A percentile compares a stretch with the other conserved stretches of the same genome.
These are phyloP conservation scores for Suillus spraguei DNA, from an alignment of 768 basidiomycete species.

Conservation along the genomic window DNA sequence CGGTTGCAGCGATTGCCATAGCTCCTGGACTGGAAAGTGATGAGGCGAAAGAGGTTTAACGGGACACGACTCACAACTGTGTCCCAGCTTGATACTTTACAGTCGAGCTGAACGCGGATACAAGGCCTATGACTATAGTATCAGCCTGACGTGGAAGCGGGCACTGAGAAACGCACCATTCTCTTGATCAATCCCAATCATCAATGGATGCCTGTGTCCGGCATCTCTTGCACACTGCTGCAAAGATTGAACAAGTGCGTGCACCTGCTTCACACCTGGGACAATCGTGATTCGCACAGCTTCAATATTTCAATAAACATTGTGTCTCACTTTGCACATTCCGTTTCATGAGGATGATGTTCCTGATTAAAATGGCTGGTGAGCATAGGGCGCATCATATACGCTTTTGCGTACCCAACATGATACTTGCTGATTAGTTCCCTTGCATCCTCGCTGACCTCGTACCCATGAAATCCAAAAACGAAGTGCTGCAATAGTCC, in stretches of 20 bases:
- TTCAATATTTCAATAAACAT: neutral
- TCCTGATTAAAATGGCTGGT: slow-evolving; percentile 26
- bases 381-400: neutral
- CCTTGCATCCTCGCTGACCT: slow-evolving; percentile 51
- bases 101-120: slow-evolving; percentile 65
- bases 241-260: slow-evolving; percentile 47
- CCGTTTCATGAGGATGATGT: slow-evolving; percentile 69
- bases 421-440: slow-evolving; percentile 63
- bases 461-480: slow-evolving; percentile 65
- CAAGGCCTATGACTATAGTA: slow-evolving; percentile 47
- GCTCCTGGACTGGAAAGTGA: slow-evolving; percentile 59
- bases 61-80: slow-evolving; percentile 56
- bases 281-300: slow-evolving; percentile 1
- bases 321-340: slow-evolving; percentile 54
- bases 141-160: neutral
- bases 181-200: slow-evolving; percentile 77
- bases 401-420: slow-evolving; percentile 44
- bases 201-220: slow-evolving; percentile 56
- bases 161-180: slow-evolving; percentile 49
- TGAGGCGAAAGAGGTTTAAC: neutral
- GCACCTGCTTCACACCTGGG: slow-evolving; percentile 55
- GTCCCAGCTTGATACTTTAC: slow-evolving; percentile 49
- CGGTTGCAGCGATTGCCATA: slow-evolving; percentile 67
- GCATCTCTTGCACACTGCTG: slow-evolving; percentile 58
- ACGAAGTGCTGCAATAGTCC: slow-evolving; percentile 60